phyloP scores from a whole-genome alignment of 306 rosid genomes.

The Rosa persica region DNA sequence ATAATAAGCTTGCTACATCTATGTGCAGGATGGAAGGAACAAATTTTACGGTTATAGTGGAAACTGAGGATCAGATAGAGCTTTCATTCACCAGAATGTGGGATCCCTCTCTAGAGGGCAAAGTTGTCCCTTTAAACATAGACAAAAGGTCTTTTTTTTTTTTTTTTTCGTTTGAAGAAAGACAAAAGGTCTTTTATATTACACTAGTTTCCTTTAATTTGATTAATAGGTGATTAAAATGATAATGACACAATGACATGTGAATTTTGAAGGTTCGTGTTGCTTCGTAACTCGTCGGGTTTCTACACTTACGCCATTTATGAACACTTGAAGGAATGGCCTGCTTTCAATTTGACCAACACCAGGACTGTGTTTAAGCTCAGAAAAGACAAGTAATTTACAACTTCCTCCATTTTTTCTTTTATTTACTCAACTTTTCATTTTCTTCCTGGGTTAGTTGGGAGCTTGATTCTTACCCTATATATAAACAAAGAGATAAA shows the following conservation, averaged over 20 bases:
- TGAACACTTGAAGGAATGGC: slow-evolving; percentile 35
- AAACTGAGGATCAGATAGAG: slow-evolving; percentile 37
- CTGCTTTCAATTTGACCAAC: slow-evolving; percentile 35
- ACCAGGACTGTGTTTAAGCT: slow-evolving; percentile 33
- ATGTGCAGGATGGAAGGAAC: slow-evolving; percentile 33
- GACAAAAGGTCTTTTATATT: slow-evolving; percentile 15
- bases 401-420: neutral
- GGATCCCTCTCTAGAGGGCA: slow-evolving; percentile 29
- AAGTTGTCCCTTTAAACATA: slow-evolving; percentile 29
- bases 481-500: neutral
- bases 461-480: neutral
- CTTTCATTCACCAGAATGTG: slow-evolving; percentile 38
- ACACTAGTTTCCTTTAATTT: neutral
- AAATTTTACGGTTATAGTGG: slow-evolving; percentile 25
- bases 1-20: neutral
- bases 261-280: slow-evolving; percentile 16
- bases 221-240: neutral
- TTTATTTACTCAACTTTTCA: neutral
- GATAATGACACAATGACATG: neutral
- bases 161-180: too few species aligned
- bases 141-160: slow-evolving; percentile 24
- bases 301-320: slow-evolving; percentile 36
- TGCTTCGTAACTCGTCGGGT: slow-evolving; percentile 31
- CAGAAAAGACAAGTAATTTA: slow-evolving; percentile 27
- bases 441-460: neutral